Evolutionary conservation across 169 alveolate species (phyloP).

Genomic region (Plasmodium coatneyi): DNA sequence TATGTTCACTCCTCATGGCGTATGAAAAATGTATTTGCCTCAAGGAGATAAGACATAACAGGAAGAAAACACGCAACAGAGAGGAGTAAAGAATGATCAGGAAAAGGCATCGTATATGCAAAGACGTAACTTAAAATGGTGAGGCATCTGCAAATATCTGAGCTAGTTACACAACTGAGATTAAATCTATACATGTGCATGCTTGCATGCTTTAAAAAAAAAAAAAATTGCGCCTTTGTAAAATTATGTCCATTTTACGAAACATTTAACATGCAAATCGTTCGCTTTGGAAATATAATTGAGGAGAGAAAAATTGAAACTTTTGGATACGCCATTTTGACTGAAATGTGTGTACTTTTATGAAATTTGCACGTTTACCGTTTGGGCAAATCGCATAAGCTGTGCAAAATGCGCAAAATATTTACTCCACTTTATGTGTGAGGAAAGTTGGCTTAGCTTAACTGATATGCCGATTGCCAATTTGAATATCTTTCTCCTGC

Average conservation of each 20-base stretch:
- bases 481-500: neutral
- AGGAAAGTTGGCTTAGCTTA: neutral
- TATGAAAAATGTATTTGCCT: neutral
- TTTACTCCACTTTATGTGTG: neutral
- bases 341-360: neutral
- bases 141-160: neutral
- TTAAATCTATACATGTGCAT: slow-evolving; percentile 7
- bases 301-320: neutral
- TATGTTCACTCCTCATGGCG: neutral
- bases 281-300: neutral
- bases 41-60: neutral
- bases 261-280: neutral
- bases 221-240: neutral
- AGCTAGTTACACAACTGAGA: slow-evolving; percentile 15
- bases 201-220: slow-evolving; percentile 6
- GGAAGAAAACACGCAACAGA: neutral
- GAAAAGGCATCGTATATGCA: neutral
- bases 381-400: neutral
- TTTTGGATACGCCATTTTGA: neutral
- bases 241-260: neutral
- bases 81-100: neutral
- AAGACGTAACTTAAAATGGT: neutral
- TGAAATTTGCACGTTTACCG: neutral
- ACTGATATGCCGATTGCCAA: neutral
- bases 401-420: neutral